Base-by-base conservation (phyloP, 495 filamentous ascomycete species). In the Diplogelasinospora grovesii region DNA sequence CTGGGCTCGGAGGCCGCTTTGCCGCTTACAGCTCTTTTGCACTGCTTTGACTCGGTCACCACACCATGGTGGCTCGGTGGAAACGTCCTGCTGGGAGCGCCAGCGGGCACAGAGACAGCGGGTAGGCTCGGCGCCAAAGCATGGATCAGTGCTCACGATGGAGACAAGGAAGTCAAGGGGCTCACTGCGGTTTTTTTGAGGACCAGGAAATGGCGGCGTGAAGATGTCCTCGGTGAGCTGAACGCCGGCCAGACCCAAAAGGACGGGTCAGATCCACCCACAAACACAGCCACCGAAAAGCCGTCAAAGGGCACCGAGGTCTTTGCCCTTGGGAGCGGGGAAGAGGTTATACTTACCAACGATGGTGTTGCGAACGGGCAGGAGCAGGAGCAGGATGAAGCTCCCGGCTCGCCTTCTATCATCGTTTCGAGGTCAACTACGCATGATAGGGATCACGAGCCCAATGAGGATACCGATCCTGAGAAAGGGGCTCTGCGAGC, bases 131-230 rank as follows among this genome's bases (percentile, higher is more conserved):
- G 62, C 22, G 74, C 81, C 3, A 64, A 62, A 34, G 55, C 63
- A 4, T 85, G 82, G 82, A 70, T 85, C 16, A 68, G 71, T 39
- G 76, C 82, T 1, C 82, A 86, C 41, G 80, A 84, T 48, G 79
- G 74, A 10, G 74, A 74, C 13, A 85, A 83, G 48, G 61, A 73
- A 14, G 69, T 71, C 27, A 63, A 54, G 2, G 81, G 81, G 1
- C 16, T 79, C 7, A 68, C 63, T 1, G 74, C 70, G 15, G 56
- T 53, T 22, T 61, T 71, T 48, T 55, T 78, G 1, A 64, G 61
- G 40, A 75, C 64, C 8, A 53, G 58, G 32, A 67, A 63, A 24
- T 77, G 60, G 50, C 42, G 48, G 1, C 34, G 49, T 2, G 61
- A 73, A 5, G 73, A 77, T 27, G 68, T 80, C 5, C 15, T 36